Conservation (phyloP, 306 rosid species). For the Cucurbita argyrosperma region DNA sequence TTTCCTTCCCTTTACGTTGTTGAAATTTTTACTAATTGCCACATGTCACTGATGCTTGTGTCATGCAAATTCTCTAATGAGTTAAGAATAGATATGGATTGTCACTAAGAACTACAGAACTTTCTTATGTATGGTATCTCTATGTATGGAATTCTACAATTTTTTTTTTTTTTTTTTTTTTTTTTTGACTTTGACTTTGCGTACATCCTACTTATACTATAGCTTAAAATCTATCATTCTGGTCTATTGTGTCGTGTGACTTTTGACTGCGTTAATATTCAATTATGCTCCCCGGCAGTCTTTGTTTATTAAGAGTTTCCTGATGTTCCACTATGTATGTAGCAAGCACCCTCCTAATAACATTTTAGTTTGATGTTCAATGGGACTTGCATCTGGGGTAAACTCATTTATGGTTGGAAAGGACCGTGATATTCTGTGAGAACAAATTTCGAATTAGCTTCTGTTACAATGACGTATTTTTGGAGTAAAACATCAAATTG, state of each 20-base stretch:
- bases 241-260: not conserved
- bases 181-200: not conserved
- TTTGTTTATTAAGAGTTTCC: not conserved
- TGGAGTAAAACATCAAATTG: not conserved
- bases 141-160: not conserved
- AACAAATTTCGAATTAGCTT: not conserved
- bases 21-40: not conserved
- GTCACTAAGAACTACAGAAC: not conserved
- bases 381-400: not conserved
- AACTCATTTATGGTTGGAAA: not conserved
- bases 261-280: not conserved
- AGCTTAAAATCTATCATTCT: not conserved
- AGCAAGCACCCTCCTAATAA: not conserved
- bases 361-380: not conserved
- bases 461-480: not conserved
- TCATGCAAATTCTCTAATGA: not conserved
- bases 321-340: not conserved
- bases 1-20: constrained; percentile 8
- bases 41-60: not conserved
- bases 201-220: not conserved
- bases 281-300: not conserved
- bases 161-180: not conserved
- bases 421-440: not conserved
- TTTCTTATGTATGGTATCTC: not conserved
- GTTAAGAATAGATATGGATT: not conserved